These are phyloP conservation scores for Syzygium grande DNA, from an alignment of 345 rosid species.

Conservation along the genomic window DNA sequence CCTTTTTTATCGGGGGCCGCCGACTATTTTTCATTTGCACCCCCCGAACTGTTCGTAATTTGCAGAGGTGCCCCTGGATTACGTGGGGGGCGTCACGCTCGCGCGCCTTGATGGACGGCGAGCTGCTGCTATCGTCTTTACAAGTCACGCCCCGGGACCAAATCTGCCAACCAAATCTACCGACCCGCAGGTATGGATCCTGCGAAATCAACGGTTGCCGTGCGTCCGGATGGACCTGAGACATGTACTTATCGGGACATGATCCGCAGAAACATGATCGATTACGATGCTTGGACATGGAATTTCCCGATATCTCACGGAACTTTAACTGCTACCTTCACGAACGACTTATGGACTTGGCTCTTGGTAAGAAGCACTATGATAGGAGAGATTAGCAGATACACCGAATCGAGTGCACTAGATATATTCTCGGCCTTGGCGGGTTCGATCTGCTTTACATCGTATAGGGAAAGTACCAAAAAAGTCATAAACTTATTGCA, in stretches of 20 bases:
- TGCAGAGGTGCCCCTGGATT: background rate
- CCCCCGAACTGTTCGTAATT: background rate
- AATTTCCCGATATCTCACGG: accelerated
- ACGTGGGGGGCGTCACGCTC: too few relatives aligned
- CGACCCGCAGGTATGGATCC: background rate
- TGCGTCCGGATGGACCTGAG: background rate
- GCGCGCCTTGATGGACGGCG: background rate
- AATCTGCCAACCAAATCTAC: background rate
- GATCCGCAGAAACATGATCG: accelerated
- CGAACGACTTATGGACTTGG: background rate
- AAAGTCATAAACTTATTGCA: too few relatives aligned
- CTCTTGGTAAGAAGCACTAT: background rate
- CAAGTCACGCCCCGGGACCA: background rate
- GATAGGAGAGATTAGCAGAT: background rate
- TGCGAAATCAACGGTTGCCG: accelerated
- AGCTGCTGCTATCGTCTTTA: background rate
- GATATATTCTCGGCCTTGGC: background rate
- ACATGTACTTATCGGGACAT: background rate
- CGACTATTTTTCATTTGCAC: background rate
- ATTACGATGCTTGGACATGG: accelerated
- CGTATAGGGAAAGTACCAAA: too few relatives aligned
- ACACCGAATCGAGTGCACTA: accelerated
- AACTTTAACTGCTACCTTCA: background rate
- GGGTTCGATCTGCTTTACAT: background rate
- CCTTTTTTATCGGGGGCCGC: background rate